Conservation (phyloP, 2,329 filamentous ascomycete species). For the Botryosphaeria agaves region DNA sequence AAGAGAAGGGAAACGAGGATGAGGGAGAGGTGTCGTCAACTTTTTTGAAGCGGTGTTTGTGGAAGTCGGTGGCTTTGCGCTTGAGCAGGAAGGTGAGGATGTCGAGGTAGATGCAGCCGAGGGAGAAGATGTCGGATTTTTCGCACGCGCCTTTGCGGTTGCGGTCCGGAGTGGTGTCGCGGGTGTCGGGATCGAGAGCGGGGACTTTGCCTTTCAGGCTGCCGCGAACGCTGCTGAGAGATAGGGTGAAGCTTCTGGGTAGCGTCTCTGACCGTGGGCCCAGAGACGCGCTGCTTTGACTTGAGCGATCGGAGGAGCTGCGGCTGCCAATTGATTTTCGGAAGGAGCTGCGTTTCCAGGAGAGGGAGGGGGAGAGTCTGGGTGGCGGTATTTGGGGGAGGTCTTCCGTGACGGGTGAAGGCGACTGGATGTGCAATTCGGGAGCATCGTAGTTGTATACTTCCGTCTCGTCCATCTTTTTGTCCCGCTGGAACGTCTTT, state of each 20-base stretch:
- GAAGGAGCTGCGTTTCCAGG: slow-evolving; percentile 12
- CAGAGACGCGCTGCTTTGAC: slow-evolving; percentile 1
- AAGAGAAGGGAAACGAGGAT: too few species aligned
- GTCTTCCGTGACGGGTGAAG: slow-evolving; percentile 3
- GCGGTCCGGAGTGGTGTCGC: too few species aligned
- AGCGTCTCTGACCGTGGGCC: too few species aligned
- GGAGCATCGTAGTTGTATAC: slow-evolving; percentile 57
- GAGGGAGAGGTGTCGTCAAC: too few species aligned
- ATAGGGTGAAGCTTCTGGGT: too few species aligned
- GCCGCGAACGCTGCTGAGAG: slow-evolving; percentile 5
- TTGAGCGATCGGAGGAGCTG: slow-evolving; percentile 15
- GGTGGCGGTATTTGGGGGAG: not conserved
- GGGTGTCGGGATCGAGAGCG: slow-evolving; percentile 23
- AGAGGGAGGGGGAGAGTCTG: not conserved
- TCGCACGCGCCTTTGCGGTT: slow-evolving; percentile 10
- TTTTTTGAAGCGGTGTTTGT: slow-evolving; percentile 48
- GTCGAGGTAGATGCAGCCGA: slow-evolving; percentile 57
- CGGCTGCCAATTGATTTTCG: slow-evolving; percentile 19
- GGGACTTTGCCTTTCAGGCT: slow-evolving; percentile 7
- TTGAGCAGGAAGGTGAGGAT: slow-evolving; percentile 53
- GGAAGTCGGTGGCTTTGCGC: slow-evolving; percentile 47
- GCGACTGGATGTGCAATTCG: slow-evolving; percentile 39
- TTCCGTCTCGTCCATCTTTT: slow-evolving; percentile 45
- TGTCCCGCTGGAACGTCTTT: slow-evolving; percentile 32
- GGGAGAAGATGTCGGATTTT: slow-evolving; percentile 51